Evolutionary conservation across 345 rosid species (phyloP).

Genomic region (Hibiscus trionum): DNA sequence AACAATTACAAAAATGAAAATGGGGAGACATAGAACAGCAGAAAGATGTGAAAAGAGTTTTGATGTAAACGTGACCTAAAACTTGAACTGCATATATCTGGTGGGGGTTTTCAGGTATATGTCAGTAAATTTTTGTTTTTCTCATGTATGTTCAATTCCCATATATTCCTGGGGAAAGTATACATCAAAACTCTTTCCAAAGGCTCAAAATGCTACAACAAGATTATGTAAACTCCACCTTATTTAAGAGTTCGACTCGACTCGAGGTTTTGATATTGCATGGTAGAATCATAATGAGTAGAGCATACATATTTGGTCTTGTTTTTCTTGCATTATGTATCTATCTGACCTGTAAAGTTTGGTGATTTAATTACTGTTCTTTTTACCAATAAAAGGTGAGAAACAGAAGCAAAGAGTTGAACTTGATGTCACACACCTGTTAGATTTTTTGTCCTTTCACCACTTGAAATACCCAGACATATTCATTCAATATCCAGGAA

Average conservation of each 20-base stretch:
- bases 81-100: constrained; percentile 11
- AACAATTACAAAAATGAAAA: constrained; percentile 13
- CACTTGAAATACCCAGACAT: background rate
- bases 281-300: too few relatives aligned
- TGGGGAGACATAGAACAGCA: background rate
- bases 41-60: constrained; percentile 12
- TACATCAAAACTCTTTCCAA: background rate
- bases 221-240: too few relatives aligned
- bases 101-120: constrained; percentile 6
- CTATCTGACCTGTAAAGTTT: too few relatives aligned
- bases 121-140: constrained; percentile 6
- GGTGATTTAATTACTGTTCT: background rate
- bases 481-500: background rate
- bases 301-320: background rate
- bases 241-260: too few relatives aligned
- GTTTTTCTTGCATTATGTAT: background rate
- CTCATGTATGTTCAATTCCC: constrained; percentile 18
- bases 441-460: background rate
- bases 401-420: background rate
- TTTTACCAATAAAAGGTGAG: constrained; percentile 7
- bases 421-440: background rate
- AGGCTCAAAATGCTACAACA: background rate
- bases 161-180: background rate
- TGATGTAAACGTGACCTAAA: constrained; percentile 24
- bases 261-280: background rate